A percentile compares a stretch with the other conserved stretches of the same genome.
These are phyloP conservation scores for Ottelia alismoides DNA, from an alignment of 106 monocot species.

Conservation along the genomic window DNA sequence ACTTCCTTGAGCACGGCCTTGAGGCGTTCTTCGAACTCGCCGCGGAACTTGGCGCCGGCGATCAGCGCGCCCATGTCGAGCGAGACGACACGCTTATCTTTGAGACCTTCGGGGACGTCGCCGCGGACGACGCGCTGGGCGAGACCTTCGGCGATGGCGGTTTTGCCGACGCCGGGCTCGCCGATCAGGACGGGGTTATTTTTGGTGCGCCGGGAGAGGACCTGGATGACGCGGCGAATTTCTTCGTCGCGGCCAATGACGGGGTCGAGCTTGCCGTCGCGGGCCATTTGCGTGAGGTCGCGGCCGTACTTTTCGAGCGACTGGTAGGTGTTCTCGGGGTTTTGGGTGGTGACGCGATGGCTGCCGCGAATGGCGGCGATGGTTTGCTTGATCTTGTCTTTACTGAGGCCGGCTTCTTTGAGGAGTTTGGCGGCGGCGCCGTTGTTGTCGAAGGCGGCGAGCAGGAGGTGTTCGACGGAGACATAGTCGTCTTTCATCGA, in stretches of 20 bases:
- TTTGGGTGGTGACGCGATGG: constrained; percentile 25
- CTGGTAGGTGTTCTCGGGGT: constrained; percentile 45
- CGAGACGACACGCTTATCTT: constrained; percentile 32
- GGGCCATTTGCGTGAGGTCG: constrained; percentile 40
- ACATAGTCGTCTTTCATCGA: constrained; percentile 28
- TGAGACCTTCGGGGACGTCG: constrained; percentile 40
- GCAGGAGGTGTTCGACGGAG: constrained; percentile 38
- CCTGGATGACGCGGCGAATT: constrained; percentile 35
- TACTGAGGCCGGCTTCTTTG: constrained; percentile 30
- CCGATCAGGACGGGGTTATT: no score
- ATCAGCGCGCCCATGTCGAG: constrained; percentile 52
- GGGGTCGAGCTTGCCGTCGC: constrained; percentile 45
- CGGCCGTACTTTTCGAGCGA: constrained; percentile 42
- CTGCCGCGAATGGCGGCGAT: constrained; percentile 35
- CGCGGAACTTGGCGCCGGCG: no score
- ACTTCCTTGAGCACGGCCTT: constrained; percentile 56
- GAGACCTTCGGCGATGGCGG: constrained; percentile 55
- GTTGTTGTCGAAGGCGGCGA: constrained; percentile 32
- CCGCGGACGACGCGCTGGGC: constrained; percentile 52
- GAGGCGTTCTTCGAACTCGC: no score
- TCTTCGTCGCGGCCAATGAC: constrained; percentile 53
- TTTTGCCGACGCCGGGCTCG: no score
- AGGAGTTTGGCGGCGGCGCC: no score
- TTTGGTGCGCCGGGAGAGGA: constrained; percentile 33
- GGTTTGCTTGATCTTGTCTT: constrained; percentile 14